Conservation (phyloP, 352 stramenopile species). For the Phytophthora cryptogea region DNA sequence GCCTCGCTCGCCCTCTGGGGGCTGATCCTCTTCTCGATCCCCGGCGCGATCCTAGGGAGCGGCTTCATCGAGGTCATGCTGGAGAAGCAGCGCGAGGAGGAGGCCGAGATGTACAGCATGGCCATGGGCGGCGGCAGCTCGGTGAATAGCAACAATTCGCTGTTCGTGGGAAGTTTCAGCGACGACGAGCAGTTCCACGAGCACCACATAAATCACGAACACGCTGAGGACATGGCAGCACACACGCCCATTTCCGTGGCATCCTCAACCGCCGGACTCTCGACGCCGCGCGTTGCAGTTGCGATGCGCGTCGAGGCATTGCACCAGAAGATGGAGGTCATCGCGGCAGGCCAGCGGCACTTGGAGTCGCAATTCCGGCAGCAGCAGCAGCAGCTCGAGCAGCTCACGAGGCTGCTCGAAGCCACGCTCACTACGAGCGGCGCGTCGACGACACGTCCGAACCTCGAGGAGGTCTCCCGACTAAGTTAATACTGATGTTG, state of each 20-base stretch:
- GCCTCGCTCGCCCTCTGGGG: constrained; percentile 57
- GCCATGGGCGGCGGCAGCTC: constrained; percentile 22
- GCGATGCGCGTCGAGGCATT: constrained; percentile 35
- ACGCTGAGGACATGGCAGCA: background rate
- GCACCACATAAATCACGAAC: constrained; percentile 6
- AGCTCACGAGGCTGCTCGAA: constrained; percentile 41
- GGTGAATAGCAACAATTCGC: constrained; percentile 18
- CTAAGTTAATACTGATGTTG: constrained; percentile 29
- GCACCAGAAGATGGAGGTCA: constrained; percentile 38
- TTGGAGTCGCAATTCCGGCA: constrained; percentile 37
- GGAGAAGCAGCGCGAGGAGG: constrained; percentile 56
- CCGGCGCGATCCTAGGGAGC: constrained; percentile 57
- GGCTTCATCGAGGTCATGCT: constrained; percentile 77
- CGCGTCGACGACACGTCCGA: constrained; percentile 8
- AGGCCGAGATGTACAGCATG: constrained; percentile 46
- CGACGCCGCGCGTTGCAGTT: constrained; percentile 31
- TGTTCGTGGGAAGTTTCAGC: constrained; percentile 29
- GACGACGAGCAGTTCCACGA: constrained; percentile 22
- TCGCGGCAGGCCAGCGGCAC: constrained; percentile 40
- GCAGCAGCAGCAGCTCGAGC: constrained; percentile 50
- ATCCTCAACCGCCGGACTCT: constrained; percentile 7
- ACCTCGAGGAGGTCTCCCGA: background rate
- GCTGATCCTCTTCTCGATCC: constrained; percentile 68
- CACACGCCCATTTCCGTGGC: constrained; percentile 20
- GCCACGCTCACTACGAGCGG: constrained; percentile 9